Evolutionary conservation across 1,139 yeast genomes (phyloP), one percentile per base, ranked within the genome.

Genomic region (Casaregolazyma lundiana): DNA sequence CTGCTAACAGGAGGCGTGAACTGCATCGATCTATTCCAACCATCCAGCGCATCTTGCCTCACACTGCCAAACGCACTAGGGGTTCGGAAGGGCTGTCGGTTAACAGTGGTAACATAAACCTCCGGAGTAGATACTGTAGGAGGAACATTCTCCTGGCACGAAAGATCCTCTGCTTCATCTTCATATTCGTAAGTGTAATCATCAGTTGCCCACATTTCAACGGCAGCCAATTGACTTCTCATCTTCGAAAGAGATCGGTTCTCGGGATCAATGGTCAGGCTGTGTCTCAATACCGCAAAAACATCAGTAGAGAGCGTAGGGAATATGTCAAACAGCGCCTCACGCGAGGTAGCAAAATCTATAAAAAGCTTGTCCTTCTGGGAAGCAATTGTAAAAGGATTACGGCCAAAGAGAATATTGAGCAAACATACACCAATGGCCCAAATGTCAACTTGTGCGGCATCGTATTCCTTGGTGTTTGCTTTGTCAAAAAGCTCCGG

Each of bases 361-460:
- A 86, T 69, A 64, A 89, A 92, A 47, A 94, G 71, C 62, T 87
- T 88, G 66, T 92, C 98, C 24, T 84, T 77, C 57, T 82, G 81
- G 59, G 84, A 81, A 2, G 97, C 97, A 13, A 83, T 82, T 41
- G 68, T 67, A 65, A 92, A 92, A 2, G 97, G 97, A 64, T 88
- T 87, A 61, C 90, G 84, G 48, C 87, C 95, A 70, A 90, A 92
- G 24, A 92, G 84, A 50, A 88, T 73, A 56, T 94, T 90, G 58
- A 92, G 71, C 52, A 92, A 72, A 49, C 89, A 86, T 54, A 90
- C 82, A 18, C 97, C 98, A 51, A 87, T 69, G 1, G 97, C 83
- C 98, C 98, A 92, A 49, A 90, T 73, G 67, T 92, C 98, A 44
- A 86, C 86, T 65, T 86, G 85, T 20, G 84, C 80, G 16, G 97